Conservation (phyloP, 345 rosid species). For the Crucihimalaya himalaica region DNA sequence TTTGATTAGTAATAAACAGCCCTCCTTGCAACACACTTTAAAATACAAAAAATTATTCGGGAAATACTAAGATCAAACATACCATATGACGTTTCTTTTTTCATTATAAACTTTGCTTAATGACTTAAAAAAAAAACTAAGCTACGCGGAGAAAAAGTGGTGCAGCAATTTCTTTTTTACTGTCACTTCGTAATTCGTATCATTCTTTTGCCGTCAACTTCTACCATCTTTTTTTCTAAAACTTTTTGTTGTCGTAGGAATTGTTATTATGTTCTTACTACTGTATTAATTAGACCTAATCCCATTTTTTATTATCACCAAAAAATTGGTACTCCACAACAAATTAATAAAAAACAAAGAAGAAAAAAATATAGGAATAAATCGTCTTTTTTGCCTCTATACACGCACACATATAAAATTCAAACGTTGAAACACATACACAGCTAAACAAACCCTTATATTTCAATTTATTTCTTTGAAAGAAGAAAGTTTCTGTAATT, state of each 20-base stretch:
- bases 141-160: background rate
- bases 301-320: background rate
- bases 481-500: slow-evolving; percentile 1
- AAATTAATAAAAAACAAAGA: background rate
- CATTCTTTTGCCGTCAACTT: slow-evolving; percentile 25
- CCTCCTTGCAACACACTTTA: too few species aligned
- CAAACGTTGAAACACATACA: slow-evolving; percentile 26
- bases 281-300: slow-evolving; percentile 12
- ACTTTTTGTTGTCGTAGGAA: slow-evolving; percentile 15
- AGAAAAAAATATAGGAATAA: background rate
- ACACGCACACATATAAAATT: slow-evolving; percentile 12
- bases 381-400: background rate
- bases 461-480: background rate
- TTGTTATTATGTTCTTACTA: background rate
- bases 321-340: background rate
- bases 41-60: too few species aligned
- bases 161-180: slow-evolving; percentile 3
- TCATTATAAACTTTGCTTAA: too few species aligned
- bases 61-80: too few species aligned
- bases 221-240: slow-evolving; percentile 2
- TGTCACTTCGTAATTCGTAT: slow-evolving; percentile 19
- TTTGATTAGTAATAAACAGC: too few species aligned
- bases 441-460: background rate
- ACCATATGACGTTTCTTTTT: too few species aligned
- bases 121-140: too few species aligned